Evolutionary conservation across 2,329 filamentous ascomycete genomes (phyloP).

Genomic region (Colletotrichum sojae): DNA sequence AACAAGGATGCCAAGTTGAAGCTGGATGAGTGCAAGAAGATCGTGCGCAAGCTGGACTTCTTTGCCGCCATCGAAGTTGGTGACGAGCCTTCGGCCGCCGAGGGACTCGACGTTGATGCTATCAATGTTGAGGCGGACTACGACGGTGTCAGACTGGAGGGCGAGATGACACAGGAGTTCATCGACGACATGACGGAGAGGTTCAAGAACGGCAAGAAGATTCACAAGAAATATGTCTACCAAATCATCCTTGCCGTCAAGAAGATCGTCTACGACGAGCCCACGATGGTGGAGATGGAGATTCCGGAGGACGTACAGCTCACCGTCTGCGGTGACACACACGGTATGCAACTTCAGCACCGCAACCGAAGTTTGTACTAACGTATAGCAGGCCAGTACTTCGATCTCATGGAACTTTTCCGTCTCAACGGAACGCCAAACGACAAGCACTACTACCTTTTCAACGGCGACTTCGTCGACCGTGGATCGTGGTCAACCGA

Average conservation of each 20-base stretch:
- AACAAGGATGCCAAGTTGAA: conserved; percentile 95
- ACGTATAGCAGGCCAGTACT: conserved; percentile 84
- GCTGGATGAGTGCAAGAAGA: conserved; percentile 92
- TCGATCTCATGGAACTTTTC: conserved; percentile 97
- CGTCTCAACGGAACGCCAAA: conserved; percentile 87
- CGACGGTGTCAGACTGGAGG: conserved; percentile 83
- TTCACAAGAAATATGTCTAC: conserved; percentile 97
- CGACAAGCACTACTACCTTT: conserved; percentile 92
- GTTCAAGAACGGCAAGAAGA: conserved; percentile 96
- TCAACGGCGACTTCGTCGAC: conserved; percentile 99
- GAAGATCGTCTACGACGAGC: conserved; percentile 90
- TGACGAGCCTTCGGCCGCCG: conserved; percentile 92
- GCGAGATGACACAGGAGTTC: conserved; percentile 95
- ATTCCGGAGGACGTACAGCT: conserved; percentile 83
- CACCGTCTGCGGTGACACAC: conserved; percentile 97
- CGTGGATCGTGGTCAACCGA: conserved; percentile 98
- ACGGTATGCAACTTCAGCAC: conserved; percentile 70
- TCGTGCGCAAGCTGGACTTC: conserved; percentile 93
- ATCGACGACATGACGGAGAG: conserved; percentile 97
- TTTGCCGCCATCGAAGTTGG: conserved; percentile 94
- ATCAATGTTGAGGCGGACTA: conserved; percentile 88
- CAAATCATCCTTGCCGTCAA: conserved; percentile 93
- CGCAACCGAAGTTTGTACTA: conserved; percentile 40
- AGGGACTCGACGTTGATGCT: conserved; percentile 88
- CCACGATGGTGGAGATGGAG: conserved; percentile 96